These are phyloP conservation scores for Neurospora tetraspora DNA, from an alignment of 495 filamentous ascomycete genomes.

Conservation along the genomic window DNA sequence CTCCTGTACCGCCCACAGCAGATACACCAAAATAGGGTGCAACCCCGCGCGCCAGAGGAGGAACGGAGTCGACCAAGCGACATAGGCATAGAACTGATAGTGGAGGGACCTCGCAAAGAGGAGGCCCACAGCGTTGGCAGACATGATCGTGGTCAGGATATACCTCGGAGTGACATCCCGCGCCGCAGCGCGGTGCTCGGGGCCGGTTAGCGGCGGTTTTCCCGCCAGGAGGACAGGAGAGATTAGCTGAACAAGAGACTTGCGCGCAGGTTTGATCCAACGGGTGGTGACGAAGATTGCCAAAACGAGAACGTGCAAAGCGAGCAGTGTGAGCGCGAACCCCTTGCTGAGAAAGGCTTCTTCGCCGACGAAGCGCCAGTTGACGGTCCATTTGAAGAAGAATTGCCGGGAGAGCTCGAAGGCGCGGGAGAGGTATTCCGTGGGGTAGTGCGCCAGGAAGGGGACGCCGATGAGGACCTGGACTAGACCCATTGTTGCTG, in stretches of 20 bases:
- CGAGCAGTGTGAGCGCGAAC: slow-evolving; percentile 61
- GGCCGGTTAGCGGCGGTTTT: slow-evolving; percentile 40
- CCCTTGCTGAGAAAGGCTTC: slow-evolving; percentile 64
- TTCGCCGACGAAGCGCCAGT: slow-evolving; percentile 89
- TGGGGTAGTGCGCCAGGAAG: slow-evolving; percentile 58
- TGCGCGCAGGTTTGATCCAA: slow-evolving; percentile 39
- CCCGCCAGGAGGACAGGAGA: slow-evolving; percentile 38
- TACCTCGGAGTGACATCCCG: slow-evolving; percentile 59
- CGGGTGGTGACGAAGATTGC: slow-evolving; percentile 44
- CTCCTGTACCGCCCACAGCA: slow-evolving; percentile 76
- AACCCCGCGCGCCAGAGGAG: slow-evolving; percentile 75
- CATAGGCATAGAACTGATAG: slow-evolving; percentile 94
- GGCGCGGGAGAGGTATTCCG: slow-evolving; percentile 65
- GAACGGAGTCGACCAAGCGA: slow-evolving; percentile 86
- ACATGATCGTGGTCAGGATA: slow-evolving; percentile 68
- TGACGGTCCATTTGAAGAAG: slow-evolving; percentile 96
- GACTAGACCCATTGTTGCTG: slow-evolving; percentile 57
- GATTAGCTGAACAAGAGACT: slow-evolving; percentile 36
- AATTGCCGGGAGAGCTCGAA: slow-evolving; percentile 88
- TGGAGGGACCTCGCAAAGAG: slow-evolving; percentile 86
- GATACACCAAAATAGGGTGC: slow-evolving; percentile 62
- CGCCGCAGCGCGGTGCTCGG: slow-evolving; percentile 44
- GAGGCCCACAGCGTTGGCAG: slow-evolving; percentile 73
- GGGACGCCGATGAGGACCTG: slow-evolving; percentile 70
- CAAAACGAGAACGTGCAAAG: slow-evolving; percentile 57